These are phyloP conservation scores for Ocimum tenuiflorum DNA, from an alignment of 257 asterid genomes.

Conservation along the genomic window DNA sequence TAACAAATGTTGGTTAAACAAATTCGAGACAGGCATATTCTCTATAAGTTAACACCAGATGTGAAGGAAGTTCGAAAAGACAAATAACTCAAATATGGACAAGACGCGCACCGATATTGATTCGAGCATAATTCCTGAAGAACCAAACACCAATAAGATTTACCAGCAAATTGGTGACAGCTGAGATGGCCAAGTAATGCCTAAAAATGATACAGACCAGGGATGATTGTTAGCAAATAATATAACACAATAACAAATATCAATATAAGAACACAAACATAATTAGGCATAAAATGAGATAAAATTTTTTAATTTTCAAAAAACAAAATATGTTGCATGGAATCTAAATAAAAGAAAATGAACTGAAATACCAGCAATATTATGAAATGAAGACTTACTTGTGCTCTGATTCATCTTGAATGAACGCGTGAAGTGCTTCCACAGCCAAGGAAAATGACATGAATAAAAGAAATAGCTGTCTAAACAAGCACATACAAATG, in stretches of 20 bases:
- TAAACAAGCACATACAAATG: conserved; percentile 59
- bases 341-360: not conserved
- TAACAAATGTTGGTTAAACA: not conserved
- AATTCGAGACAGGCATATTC: not conserved
- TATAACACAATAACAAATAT: not conserved
- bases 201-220: conserved; percentile 29
- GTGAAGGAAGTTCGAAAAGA: not conserved
- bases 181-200: conserved; percentile 93
- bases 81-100: conserved; percentile 10
- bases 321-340: not conserved
- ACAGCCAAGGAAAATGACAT: conserved; percentile 94
- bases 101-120: conserved; percentile 64
- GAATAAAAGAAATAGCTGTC: conserved; percentile 98
- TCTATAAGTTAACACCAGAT: not conserved
- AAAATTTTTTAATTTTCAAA: not conserved
- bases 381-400: conserved; percentile 49
- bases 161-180: conserved; percentile 87
- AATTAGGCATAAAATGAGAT: not conserved
- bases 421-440: conserved; percentile 95
- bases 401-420: conserved; percentile 98
- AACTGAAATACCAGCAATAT: conserved; percentile 7
- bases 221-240: not conserved
- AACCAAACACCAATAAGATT: conserved; percentile 97
- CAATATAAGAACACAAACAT: conserved; percentile 11
- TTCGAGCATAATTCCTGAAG: conserved; percentile 90